Evolutionary conservation across 169 alveolate species (phyloP), one percentile per base, ranked within the genome.

Genomic region (Fabrea salina): DNA sequence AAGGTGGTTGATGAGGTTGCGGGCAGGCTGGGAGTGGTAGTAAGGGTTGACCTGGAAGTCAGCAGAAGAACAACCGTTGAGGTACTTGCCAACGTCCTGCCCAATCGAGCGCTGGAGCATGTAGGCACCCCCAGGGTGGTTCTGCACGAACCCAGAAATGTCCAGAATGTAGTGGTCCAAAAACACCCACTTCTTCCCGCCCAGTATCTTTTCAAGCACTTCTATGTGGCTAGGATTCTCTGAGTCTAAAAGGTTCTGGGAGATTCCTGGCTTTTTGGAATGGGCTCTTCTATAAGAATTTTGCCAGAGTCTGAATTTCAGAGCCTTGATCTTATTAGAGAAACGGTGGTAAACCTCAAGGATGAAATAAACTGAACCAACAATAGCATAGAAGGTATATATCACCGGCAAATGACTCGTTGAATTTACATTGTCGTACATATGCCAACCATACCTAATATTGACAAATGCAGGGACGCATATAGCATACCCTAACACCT

Each of bases 51-150:
- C 19, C 72, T 5, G 19, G 22, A n/a, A 25, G 19, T 47, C 68
- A 22, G 70, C 39, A 16, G n/a, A n/a, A n/a, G n/a, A n/a, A 4
- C 67, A 41, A 3, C 79, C 79, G 6, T 43, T 30, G 16, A 70
- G 19, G 32, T 27, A 70, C 35, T 70, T 70, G 5, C 79, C 79
- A n/a, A 70, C 32, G 27, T 70, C 79, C 22, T 70, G 50, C 13
- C 79, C 79, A 16, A 13, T 25, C 25, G 37, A 47, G n/a, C 32
- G 27, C 13, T 68, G 19, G n/a, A 68, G n/a, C 78, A 68, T 68
- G 19, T 8, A 68, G 1, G 78, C 78, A 19, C 78, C 78, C n/a
- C 78, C 78, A 68, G 78, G 66, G 4, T 68, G 78, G 39, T 30
- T 61, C 39, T 13, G 50, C 53, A 61, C 39, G 39, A 61, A 61